phyloP scores from a whole-genome alignment of 495 filamentous ascomycete species.

The Astrothelium subdiscretum region DNA sequence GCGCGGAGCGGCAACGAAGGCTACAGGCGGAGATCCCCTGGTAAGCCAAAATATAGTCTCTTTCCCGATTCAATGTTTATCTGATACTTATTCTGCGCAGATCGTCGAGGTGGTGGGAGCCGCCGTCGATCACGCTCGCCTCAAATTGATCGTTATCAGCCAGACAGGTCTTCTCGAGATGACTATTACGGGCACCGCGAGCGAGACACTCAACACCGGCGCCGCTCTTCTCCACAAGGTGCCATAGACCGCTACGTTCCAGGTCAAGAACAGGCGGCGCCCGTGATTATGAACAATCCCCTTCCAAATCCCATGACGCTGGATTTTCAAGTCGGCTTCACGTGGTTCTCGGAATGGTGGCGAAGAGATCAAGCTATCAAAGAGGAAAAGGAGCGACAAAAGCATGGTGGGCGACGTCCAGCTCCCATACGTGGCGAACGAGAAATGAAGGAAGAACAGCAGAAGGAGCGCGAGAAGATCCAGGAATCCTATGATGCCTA shows the following conservation, averaged over 20 bases:
- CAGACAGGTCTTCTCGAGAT: slow-evolving; percentile 44
- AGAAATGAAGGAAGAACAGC: slow-evolving; percentile 73
- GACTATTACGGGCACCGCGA: slow-evolving; percentile 54
- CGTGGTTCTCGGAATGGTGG: slow-evolving; percentile 97
- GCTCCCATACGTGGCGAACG: slow-evolving; percentile 56
- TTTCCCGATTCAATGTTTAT: slow-evolving; percentile 16
- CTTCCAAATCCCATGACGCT: slow-evolving; percentile 71
- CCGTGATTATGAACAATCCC: slow-evolving; percentile 53
- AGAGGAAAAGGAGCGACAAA: slow-evolving; percentile 71
- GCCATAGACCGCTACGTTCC: slow-evolving; percentile 96
- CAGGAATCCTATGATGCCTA: slow-evolving; percentile 87
- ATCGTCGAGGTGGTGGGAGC: slow-evolving; percentile 38
- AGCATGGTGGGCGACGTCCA: slow-evolving; percentile 61
- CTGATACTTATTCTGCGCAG: slow-evolving; percentile 50
- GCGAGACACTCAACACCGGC: slow-evolving; percentile 43
- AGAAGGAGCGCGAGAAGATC: slow-evolving; percentile 79
- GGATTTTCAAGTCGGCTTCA: slow-evolving; percentile 91
- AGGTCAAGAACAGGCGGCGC: slow-evolving; percentile 54
- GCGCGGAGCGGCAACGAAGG: slow-evolving; percentile 15
- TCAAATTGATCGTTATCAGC: slow-evolving; percentile 36
- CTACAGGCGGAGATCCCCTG: slow-evolving; percentile 25
- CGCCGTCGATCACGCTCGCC: slow-evolving; percentile 43
- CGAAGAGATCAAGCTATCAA: slow-evolving; percentile 71
- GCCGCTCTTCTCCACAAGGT: slow-evolving; percentile 51
- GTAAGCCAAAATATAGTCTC: slow-evolving; percentile 10